phyloP scores from a whole-genome alignment of 805 yeast species.

The Myxozyma neotropica region DNA sequence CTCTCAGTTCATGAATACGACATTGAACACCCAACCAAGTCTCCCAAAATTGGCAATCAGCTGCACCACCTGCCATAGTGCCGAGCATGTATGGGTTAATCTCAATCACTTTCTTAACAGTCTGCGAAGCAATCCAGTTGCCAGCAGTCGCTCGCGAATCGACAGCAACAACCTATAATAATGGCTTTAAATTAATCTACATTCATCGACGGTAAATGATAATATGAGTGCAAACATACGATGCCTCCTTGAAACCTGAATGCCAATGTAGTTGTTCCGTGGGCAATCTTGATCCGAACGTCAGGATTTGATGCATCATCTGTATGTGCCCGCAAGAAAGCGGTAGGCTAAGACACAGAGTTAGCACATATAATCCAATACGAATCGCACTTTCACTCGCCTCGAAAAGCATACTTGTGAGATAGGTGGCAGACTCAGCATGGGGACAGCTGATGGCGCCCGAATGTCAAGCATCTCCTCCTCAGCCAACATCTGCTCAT shows the following conservation, averaged over 20 bases:
- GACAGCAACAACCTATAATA: slow-evolving; percentile 69
- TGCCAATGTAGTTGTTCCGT: slow-evolving; percentile 98
- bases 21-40: slow-evolving; percentile 98
- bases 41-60: slow-evolving; percentile 99
- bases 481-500: slow-evolving; percentile 20
- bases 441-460: slow-evolving; percentile 21
- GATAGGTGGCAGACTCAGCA: slow-evolving; percentile 40
- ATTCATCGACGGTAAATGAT: background rate
- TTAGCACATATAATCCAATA: background rate
- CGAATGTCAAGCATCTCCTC: slow-evolving; percentile 26
- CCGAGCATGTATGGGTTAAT: slow-evolving; percentile 94
- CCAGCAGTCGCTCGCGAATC: slow-evolving; percentile 99
- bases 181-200: background rate
- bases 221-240: slow-evolving; percentile 40
- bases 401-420: slow-evolving; percentile 32
- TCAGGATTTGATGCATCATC: slow-evolving; percentile 93
- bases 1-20: slow-evolving; percentile 89
- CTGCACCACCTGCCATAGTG: slow-evolving; percentile 99
- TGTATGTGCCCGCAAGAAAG: slow-evolving; percentile 94
- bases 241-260: slow-evolving; percentile 96
- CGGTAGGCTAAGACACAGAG: slow-evolving; percentile 65
- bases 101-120: slow-evolving; percentile 95
- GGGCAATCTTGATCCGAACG: slow-evolving; percentile 93
- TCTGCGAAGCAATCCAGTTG: slow-evolving; percentile 96
- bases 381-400: no score